Evolutionary conservation across 176 grass and related monocot species (phyloP), one percentile per base, ranked within the genome.

Genomic region (Tillandsia leiboldiana): DNA sequence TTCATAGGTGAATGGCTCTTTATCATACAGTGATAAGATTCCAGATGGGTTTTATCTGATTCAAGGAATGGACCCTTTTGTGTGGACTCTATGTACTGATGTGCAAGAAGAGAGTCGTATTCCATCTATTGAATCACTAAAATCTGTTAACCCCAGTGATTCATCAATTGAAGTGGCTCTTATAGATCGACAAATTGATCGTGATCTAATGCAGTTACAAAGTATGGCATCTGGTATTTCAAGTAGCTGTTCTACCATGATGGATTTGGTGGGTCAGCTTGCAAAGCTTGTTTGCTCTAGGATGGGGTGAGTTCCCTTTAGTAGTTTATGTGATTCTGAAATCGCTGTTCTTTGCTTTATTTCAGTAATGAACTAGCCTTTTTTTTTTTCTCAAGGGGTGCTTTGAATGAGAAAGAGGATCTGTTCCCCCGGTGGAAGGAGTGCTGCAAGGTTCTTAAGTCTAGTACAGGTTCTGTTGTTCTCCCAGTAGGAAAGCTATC

Each of bases 1-100:
- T 33, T 33, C 29, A 33, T 33, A 97, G 93, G 86, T 92, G 66
- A 97, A 90, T 57, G 86, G 89, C 33, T 87, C 83, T 51, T 78
- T 97, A 63, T 97, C 93, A 0, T 97, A 97, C 72, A 89, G 71
- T 76, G 85, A 89, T 76, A 83, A 77, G 62, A 87, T 97, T 78
- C 79, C 83, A 11, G 89, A 92, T 79, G 86, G 86, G 12, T 97
- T 97, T 66, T 97, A 97, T 74, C 27, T 90, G 71, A 97, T 97
- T 78, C 86, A 91, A 73, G 93, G 93, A 26, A 90, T 97, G 86
- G 89, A 97, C 67, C 86, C 93, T 42, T 97, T 90, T 74, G 89
- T 92, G 15, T 97, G 93, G 93, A 92, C 84, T 10, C 69, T 97
- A 28, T 97, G 93, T 81, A 91, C 83, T n/a, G 88, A 91, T 27